Percentiles rank a stretch among this genome's conserved stretches.
phyloP scores from a whole-genome alignment of 495 filamentous ascomycete genomes.

The Pseudomonodictys pantanalensis region DNA sequence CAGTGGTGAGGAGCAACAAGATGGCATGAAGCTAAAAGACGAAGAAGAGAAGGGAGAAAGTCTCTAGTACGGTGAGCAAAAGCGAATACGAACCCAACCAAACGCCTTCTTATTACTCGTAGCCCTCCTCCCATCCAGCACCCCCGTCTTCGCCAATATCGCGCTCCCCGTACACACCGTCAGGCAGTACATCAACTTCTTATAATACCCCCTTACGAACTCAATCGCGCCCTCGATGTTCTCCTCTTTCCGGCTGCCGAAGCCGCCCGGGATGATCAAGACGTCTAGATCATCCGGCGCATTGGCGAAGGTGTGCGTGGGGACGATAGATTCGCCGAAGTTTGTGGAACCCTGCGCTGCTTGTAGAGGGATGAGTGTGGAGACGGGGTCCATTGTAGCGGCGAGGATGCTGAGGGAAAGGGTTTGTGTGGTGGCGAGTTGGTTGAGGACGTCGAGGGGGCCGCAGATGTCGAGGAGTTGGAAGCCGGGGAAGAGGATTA shows the following conservation, averaged over 20 bases:
- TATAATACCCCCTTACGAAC: constrained; percentile 48
- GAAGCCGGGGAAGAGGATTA: constrained; percentile 53
- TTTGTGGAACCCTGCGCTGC: constrained; percentile 26
- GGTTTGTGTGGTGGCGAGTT: constrained; percentile 44
- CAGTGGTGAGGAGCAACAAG: neutral
- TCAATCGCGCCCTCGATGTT: constrained; percentile 43
- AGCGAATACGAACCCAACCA: constrained; percentile 21
- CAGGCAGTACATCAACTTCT: constrained; percentile 49
- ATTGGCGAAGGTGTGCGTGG: constrained; percentile 60
- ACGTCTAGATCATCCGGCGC: constrained; percentile 55
- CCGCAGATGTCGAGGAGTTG: constrained; percentile 57
- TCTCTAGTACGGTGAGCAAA: too few species aligned
- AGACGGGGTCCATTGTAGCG: constrained; percentile 53
- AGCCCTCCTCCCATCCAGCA: constrained; percentile 31
- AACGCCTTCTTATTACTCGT: constrained; percentile 34
- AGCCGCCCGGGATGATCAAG: constrained; percentile 63
- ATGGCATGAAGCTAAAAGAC: constrained; percentile 35
- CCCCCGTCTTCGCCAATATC: constrained; percentile 25
- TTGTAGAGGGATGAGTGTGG: constrained; percentile 37
- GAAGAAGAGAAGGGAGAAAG: too few species aligned
- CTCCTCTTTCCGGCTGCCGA: constrained; percentile 47
- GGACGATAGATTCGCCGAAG: constrained; percentile 50
- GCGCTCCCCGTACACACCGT: constrained; percentile 33
- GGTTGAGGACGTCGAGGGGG: constrained; percentile 60
- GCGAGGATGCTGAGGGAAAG: constrained; percentile 52